These are phyloP conservation scores for Neofusicoccum umdonicola DNA, from an alignment of 2,329 filamentous ascomycete genomes.

Conservation along the genomic window DNA sequence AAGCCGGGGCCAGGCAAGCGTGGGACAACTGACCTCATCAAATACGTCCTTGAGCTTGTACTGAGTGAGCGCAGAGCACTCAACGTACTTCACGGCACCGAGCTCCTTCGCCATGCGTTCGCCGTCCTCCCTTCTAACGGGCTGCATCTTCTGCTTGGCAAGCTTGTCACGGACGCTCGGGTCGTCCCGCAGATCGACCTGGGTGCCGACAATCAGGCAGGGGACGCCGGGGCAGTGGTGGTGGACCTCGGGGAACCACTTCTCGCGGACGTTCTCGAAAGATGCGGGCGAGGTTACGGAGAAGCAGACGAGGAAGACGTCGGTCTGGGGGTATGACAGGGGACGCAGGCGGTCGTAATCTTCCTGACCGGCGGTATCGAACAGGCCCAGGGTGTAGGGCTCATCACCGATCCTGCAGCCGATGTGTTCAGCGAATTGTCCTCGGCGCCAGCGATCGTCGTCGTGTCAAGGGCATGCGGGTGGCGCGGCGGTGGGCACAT, in stretches of 20 bases:
- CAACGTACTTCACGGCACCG: slow-evolving; percentile 97
- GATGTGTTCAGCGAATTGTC: slow-evolving; percentile 9
- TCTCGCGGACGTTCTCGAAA: slow-evolving; percentile 98
- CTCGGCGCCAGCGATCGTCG: neutral
- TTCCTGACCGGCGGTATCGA: slow-evolving; percentile 98
- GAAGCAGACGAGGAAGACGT: slow-evolving; percentile 98
- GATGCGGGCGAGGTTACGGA: slow-evolving; percentile 96
- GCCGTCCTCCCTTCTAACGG: slow-evolving; percentile 87
- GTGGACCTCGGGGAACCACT: slow-evolving; percentile 98
- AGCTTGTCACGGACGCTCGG: slow-evolving; percentile 84
- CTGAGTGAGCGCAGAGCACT: slow-evolving; percentile 96
- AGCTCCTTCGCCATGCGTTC: slow-evolving; percentile 96
- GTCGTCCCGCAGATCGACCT: slow-evolving; percentile 94
- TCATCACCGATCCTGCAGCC: slow-evolving; percentile 89
- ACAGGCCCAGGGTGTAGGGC: slow-evolving; percentile 93
- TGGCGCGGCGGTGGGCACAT: neutral
- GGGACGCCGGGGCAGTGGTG: slow-evolving; percentile 98
- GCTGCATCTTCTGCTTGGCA: slow-evolving; percentile 91
- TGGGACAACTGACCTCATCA: slow-evolving; percentile 70
- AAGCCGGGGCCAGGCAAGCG: neutral
- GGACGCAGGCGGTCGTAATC: slow-evolving; percentile 98
- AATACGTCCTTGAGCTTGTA: slow-evolving; percentile 99
- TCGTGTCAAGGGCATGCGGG: neutral
- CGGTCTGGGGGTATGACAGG: slow-evolving; percentile 95
- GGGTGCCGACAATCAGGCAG: slow-evolving; percentile 95